phyloP scores from a whole-genome alignment of 1,284 basidiomycete species.

The Boletellus dicymbophilus region DNA sequence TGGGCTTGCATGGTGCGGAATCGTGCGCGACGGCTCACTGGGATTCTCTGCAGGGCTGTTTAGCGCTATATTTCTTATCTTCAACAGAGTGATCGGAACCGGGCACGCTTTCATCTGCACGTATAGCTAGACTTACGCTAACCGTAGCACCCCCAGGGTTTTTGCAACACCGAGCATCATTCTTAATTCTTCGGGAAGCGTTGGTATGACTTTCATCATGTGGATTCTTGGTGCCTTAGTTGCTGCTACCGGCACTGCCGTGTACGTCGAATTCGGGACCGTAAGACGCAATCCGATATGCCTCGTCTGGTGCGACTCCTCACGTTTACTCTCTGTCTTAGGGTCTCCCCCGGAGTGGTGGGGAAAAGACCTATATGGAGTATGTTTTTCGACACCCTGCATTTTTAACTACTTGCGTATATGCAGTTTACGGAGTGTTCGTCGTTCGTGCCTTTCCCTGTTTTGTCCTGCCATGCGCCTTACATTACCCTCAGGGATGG shows the following conservation, averaged over 20 bases:
- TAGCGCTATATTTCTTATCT: slow-evolving; percentile 69
- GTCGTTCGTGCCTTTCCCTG: slow-evolving; percentile 42
- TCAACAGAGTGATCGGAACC: slow-evolving; percentile 78
- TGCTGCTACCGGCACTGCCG: slow-evolving; percentile 64
- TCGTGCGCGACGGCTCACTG: neutral
- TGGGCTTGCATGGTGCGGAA: slow-evolving; percentile 19
- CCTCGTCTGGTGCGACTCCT: neutral
- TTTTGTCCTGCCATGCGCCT: neutral
- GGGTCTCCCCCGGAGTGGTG: slow-evolving; percentile 71
- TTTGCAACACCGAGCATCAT: slow-evolving; percentile 75
- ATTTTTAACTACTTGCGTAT: slow-evolving; percentile 62
- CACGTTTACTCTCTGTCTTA: slow-evolving; percentile 23
- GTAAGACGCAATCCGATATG: slow-evolving; percentile 40
- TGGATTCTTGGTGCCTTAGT: slow-evolving; percentile 71
- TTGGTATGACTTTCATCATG: slow-evolving; percentile 64
- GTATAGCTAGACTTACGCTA: neutral
- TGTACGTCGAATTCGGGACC: slow-evolving; percentile 75
- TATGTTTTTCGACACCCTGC: slow-evolving; percentile 65
- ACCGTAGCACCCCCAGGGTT: slow-evolving; percentile 47
- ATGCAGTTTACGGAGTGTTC: slow-evolving; percentile 59
- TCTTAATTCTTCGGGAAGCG: slow-evolving; percentile 62
- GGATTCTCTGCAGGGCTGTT: slow-evolving; percentile 42
- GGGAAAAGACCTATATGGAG: slow-evolving; percentile 78
- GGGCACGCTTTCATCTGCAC: slow-evolving; percentile 45
- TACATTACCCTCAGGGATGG: slow-evolving; percentile 40